A percentile compares a stretch with the other conserved stretches of the same genome.
Conservation (phyloP, 495 filamentous ascomycete species). For the Filosporella fistucella region DNA sequence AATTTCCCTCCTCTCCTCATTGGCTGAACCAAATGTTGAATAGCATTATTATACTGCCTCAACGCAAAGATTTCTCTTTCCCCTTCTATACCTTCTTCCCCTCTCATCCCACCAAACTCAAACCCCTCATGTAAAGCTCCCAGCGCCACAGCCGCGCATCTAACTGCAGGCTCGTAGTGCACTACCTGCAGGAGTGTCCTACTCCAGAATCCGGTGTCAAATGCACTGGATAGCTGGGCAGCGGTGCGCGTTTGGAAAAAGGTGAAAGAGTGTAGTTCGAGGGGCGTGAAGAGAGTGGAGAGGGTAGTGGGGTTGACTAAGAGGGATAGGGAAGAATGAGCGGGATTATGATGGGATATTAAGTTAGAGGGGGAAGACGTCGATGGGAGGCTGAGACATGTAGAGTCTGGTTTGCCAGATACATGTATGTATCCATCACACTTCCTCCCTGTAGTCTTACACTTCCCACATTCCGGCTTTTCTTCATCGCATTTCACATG, state of each 20-base stretch:
- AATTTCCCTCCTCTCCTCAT: not conserved
- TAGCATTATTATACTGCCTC: not conserved
- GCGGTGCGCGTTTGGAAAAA: not conserved
- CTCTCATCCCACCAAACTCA: not conserved
- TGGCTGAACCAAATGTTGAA: not conserved
- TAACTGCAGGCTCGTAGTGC: not conserved
- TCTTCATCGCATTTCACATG: slow-evolving; percentile 27
- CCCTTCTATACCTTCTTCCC: not conserved
- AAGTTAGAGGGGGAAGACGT: too few relatives aligned
- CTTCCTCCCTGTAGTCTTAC: slow-evolving; percentile 23
- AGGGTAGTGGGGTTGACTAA: not conserved
- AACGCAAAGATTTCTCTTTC: not conserved
- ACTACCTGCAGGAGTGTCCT: slow-evolving; percentile 6
- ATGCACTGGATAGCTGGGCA: not conserved
- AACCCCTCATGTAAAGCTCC: slow-evolving; percentile 7
- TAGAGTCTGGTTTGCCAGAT: too few relatives aligned
- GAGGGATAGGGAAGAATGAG: not conserved
- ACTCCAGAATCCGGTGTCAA: not conserved
- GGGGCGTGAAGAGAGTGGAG: not conserved
- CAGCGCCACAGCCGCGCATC: not conserved
- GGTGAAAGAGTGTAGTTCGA: not conserved
- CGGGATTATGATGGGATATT: too few relatives aligned
- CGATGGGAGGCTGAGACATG: slow-evolving; percentile 14
- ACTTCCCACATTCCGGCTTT: slow-evolving; percentile 23
- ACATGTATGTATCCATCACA: slow-evolving; percentile 23